phyloP scores from a whole-genome alignment of 192 early-diverging fungal genomes.

The Thamnidium elegans region DNA sequence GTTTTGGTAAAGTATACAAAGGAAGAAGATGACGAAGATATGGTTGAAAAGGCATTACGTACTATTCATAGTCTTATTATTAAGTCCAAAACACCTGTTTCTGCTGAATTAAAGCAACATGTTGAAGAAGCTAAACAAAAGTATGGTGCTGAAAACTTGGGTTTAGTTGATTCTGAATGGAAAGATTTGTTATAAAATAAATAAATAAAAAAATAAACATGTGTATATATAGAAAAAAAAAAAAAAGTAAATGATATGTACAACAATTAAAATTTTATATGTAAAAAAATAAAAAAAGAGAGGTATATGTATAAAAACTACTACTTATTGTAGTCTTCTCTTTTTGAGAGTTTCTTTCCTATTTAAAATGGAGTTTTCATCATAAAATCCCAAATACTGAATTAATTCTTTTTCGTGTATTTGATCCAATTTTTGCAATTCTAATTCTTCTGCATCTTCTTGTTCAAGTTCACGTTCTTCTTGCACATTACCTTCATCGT shows the following conservation, averaged over 20 bases:
- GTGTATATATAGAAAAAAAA: not conserved
- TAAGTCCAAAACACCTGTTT: conserved; percentile 1
- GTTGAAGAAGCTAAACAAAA: conserved; percentile 14
- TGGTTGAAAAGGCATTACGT: conserved; percentile 45
- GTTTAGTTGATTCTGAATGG: conserved; percentile 27
- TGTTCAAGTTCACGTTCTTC: too few relatives aligned
- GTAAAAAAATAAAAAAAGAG: too few relatives aligned
- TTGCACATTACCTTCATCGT: too few relatives aligned
- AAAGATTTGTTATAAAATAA: conserved; percentile 9
- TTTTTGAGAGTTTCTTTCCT: too few relatives aligned
- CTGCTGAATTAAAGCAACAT: conserved; percentile 18
- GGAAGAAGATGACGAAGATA: conserved; percentile 40
- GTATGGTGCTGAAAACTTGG: conserved; percentile 31
- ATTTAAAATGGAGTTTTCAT: too few relatives aligned
- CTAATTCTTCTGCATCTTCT: too few relatives aligned
- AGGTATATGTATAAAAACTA: too few relatives aligned
- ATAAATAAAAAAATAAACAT: not conserved
- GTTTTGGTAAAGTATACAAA: conserved; percentile 43
- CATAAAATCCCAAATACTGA: too few relatives aligned
- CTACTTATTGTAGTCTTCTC: too few relatives aligned
- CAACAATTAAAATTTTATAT: not conserved
- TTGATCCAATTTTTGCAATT: too few relatives aligned
- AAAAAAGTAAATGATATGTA: not conserved
- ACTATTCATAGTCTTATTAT: conserved; percentile 23
- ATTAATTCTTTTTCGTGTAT: too few relatives aligned